Conservation (phyloP, 2,329 filamentous ascomycete species). For the Bertia moriformis region DNA sequence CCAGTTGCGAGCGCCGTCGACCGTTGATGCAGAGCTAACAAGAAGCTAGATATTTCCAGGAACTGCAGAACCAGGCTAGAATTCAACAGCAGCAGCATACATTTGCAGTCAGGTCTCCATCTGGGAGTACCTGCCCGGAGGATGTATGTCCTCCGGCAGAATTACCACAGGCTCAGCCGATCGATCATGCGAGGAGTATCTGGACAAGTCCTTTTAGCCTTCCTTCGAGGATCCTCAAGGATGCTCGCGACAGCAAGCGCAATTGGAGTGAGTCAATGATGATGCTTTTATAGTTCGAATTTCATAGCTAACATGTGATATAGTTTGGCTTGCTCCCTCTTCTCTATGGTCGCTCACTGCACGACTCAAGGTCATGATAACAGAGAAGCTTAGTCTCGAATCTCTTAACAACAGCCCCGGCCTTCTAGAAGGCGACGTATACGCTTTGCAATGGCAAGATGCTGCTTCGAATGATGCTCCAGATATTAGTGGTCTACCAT, state of each 20-base stretch:
- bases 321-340: conserved; percentile 15
- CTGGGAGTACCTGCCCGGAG: too few relatives aligned
- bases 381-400: conserved; percentile 12
- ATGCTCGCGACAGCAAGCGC: conserved; percentile 12
- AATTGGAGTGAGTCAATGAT: conserved; percentile 21
- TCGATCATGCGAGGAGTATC: conserved; percentile 8
- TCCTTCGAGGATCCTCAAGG: conserved; percentile 13
- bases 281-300: too few relatives aligned
- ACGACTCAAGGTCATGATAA: conserved; percentile 14
- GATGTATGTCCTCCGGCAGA: too few relatives aligned
- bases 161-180: too few relatives aligned
- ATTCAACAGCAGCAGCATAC: too few relatives aligned
- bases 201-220: conserved; percentile 14
- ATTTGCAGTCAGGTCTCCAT: too few relatives aligned
- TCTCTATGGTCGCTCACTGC: conserved; percentile 18
- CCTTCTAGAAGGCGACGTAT: too few relatives aligned
- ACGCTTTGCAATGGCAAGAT: not conserved
- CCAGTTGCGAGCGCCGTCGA: too few relatives aligned
- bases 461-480: conserved; percentile 6
- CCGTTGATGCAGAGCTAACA: too few relatives aligned
- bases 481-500: conserved; percentile 17
- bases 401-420: conserved; percentile 8
- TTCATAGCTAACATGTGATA: not conserved
- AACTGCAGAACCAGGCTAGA: too few relatives aligned
- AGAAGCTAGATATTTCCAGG: too few relatives aligned